Percentiles rank a stretch among this genome's conserved stretches.
These are phyloP conservation scores for Asterophora parasitica DNA, from an alignment of 768 basidiomycete genomes.

Conservation along the genomic window DNA sequence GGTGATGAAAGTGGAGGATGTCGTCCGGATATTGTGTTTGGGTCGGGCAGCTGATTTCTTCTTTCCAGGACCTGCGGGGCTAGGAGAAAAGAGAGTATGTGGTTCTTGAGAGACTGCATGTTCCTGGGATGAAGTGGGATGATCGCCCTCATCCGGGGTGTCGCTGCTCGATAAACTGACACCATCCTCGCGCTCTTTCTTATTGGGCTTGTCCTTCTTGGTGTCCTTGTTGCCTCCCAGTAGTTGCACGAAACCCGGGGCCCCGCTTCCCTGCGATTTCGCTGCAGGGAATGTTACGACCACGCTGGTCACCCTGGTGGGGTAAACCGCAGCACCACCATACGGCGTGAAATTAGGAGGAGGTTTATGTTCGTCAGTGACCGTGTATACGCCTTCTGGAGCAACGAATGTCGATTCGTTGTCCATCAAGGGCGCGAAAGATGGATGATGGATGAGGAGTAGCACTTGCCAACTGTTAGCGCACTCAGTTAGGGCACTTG, in stretches of 20 bases:
- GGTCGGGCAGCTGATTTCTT: slow-evolving; percentile 63
- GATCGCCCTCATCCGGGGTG: slow-evolving; percentile 57
- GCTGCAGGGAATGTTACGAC: slow-evolving; percentile 56
- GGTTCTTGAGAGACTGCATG: slow-evolving; percentile 27
- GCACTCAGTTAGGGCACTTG: no score
- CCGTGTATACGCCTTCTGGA: slow-evolving; percentile 85
- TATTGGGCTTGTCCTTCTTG: slow-evolving; percentile 46
- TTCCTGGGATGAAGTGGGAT: slow-evolving; percentile 36
- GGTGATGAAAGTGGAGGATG: slow-evolving; percentile 89
- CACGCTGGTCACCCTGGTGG: slow-evolving; percentile 60
- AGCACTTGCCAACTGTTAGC: no score
- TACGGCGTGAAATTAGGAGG: slow-evolving; percentile 34
- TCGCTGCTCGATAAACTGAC: slow-evolving; percentile 81
- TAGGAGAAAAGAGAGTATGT: slow-evolving; percentile 59
- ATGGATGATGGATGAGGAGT: slow-evolving; percentile 1
- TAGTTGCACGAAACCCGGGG: slow-evolving; percentile 63
- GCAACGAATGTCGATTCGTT: slow-evolving; percentile 83
- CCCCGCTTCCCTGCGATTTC: slow-evolving; percentile 39
- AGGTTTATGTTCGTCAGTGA: slow-evolving; percentile 83
- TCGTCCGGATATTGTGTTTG: slow-evolving; percentile 89
- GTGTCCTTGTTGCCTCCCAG: slow-evolving; percentile 65
- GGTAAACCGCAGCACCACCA: slow-evolving; percentile 38
- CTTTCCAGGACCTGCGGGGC: slow-evolving; percentile 41
- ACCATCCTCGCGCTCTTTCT: slow-evolving; percentile 59
- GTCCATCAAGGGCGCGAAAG: slow-evolving; percentile 46